Evolutionary conservation across 306 rosid species (phyloP).

Genomic region (Mimosa bimucronata): DNA sequence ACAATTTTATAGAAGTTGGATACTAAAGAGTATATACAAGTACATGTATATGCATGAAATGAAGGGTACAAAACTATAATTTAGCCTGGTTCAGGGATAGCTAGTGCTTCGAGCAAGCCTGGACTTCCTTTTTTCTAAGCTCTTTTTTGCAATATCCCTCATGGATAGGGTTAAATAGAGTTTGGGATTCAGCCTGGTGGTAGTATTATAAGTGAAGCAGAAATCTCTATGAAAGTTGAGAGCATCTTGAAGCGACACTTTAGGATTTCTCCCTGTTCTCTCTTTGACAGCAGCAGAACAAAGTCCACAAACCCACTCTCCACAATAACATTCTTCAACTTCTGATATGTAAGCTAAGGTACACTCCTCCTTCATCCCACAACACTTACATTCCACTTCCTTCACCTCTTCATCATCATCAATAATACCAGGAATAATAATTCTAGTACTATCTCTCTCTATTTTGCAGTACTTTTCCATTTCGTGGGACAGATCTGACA

Average conservation of each 20-base stretch:
- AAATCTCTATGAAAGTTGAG: constrained; percentile 52
- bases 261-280: constrained; percentile 23
- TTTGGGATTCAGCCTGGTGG: constrained; percentile 66
- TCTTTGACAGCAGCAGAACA: constrained; percentile 78
- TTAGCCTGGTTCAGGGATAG: constrained; percentile 39
- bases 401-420: constrained; percentile 53
- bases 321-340: constrained; percentile 45
- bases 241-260: constrained; percentile 47
- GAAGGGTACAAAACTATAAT: neutral
- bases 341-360: constrained; percentile 51
- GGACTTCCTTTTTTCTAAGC: constrained; percentile 46
- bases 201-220: constrained; percentile 50
- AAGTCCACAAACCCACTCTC: constrained; percentile 82
- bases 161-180: constrained; percentile 60
- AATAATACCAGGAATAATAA: neutral
- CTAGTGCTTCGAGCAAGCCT: constrained; percentile 55
- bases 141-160: constrained; percentile 65
- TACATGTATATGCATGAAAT: neutral
- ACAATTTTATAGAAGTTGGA: neutral
- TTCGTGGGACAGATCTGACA: constrained; percentile 50
- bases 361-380: constrained; percentile 73
- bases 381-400: constrained; percentile 64
- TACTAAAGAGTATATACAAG: neutral
- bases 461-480: constrained; percentile 37
- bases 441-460: neutral